phyloP scores from a whole-genome alignment of 257 asterid species.

The Nicotiana otophora region DNA sequence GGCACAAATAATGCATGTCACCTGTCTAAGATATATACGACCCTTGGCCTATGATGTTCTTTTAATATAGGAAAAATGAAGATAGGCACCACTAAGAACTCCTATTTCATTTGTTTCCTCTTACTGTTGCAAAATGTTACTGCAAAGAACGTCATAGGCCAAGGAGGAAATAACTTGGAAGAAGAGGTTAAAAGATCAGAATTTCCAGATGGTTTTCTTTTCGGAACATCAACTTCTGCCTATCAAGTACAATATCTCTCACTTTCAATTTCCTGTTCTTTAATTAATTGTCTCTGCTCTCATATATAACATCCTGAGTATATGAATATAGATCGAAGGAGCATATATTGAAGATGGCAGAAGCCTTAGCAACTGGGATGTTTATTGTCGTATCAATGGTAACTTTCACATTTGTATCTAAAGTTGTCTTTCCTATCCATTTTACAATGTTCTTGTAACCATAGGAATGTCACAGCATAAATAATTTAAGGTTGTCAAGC shows the following conservation, averaged over 20 bases:
- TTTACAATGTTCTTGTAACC: no score
- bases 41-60: no score
- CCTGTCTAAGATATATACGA: no score
- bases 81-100: not conserved
- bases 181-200: constrained; percentile 1
- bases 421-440: no score
- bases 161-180: not conserved
- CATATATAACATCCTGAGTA: not conserved
- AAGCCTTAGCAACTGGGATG: constrained; percentile 27
- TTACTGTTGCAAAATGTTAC: not conserved
- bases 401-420: not conserved
- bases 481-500: no score
- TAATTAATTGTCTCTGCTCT: not conserved
- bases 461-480: no score
- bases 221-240: constrained; percentile 16
- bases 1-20: no score
- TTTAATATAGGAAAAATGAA: not conserved
- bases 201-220: constrained; percentile 7
- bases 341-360: constrained; percentile 26
- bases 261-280: not conserved
- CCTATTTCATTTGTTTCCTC: not conserved
- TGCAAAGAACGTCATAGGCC: not conserved
- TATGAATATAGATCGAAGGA: constrained; percentile 22
- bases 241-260: not conserved
- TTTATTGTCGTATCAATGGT: constrained; percentile 16